Evolutionary conservation across 2,329 filamentous ascomycete genomes (phyloP).

Genomic region (Botrytis aclada): DNA sequence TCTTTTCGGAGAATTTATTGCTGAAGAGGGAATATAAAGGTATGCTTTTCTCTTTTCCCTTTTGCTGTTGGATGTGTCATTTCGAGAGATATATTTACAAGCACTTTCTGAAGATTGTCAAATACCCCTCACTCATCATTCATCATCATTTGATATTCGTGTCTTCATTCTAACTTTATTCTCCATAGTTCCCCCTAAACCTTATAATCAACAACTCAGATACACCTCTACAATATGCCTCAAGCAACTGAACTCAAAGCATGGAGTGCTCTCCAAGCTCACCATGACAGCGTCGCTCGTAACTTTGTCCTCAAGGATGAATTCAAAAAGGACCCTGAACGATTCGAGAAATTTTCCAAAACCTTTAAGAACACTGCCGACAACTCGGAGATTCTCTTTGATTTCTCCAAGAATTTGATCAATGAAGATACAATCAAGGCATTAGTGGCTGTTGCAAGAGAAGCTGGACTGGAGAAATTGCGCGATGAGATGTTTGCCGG

Average conservation of each 20-base stretch:
- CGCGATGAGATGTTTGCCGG: conserved; percentile 97
- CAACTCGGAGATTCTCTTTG: conserved; percentile 85
- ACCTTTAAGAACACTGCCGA: conserved; percentile 78
- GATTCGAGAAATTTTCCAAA: conserved; percentile 87
- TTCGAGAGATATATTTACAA: not conserved
- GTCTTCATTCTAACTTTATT: not conserved
- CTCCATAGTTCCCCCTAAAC: not conserved
- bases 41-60: not conserved
- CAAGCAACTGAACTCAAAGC: conserved; percentile 82
- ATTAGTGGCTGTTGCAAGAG: conserved; percentile 84
- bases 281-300: conserved; percentile 83
- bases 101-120: not conserved
- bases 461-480: conserved; percentile 87
- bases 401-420: conserved; percentile 99
- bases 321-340: conserved; percentile 82
- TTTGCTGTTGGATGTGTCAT: too few relatives aligned
- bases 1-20: not conserved
- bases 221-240: conserved; percentile 53
- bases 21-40: not conserved
- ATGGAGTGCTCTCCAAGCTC: conserved; percentile 87
- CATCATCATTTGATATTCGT: not conserved
- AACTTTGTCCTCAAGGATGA: conserved; percentile 90
- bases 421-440: conserved; percentile 87
- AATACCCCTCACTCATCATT: not conserved
- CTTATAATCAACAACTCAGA: not conserved